Conservation (phyloP, 2,329 filamentous ascomycete genomes). For the Diplodia corticola region DNA sequence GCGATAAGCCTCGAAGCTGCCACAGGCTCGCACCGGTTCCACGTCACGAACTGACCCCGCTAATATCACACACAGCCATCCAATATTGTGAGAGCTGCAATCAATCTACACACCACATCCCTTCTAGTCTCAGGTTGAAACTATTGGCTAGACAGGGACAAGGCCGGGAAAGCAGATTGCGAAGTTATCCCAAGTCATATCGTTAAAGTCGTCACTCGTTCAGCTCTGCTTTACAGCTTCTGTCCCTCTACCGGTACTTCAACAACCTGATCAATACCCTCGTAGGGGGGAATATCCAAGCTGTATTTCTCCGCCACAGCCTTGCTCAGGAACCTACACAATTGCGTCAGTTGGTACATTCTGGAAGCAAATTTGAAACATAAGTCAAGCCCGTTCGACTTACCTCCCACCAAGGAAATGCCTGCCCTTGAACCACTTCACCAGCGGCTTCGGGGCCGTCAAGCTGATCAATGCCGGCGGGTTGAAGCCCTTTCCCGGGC, state of each 20-base stretch:
- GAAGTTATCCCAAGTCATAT: neutral
- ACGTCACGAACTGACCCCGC: neutral
- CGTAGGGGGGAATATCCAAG: conserved; percentile 78
- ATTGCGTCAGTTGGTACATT: conserved; percentile 23
- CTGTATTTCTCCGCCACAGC: conserved; percentile 81
- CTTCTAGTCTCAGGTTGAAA: no score
- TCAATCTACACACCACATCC: no score
- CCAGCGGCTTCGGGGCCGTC: conserved; percentile 89
- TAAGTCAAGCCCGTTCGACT: conserved; percentile 27
- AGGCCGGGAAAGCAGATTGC: neutral
- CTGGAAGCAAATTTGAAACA: neutral
- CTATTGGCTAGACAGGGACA: no score
- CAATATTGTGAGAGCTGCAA: no score
- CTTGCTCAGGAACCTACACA: conserved; percentile 70
- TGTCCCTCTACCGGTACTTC: conserved; percentile 62
- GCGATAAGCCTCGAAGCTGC: neutral
- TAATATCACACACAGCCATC: neutral
- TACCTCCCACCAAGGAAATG: conserved; percentile 90
- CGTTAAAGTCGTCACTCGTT: conserved; percentile 8
- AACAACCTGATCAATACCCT: conserved; percentile 84
- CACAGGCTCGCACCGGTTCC: neutral
- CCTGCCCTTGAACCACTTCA: conserved; percentile 77
- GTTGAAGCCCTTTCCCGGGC: conserved; percentile 76
- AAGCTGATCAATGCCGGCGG: conserved; percentile 81
- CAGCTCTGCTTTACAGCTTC: conserved; percentile 44